These are phyloP conservation scores for Rhynchospora tenuis DNA, from an alignment of 176 grass and related monocot genomes.

Conservation along the genomic window DNA sequence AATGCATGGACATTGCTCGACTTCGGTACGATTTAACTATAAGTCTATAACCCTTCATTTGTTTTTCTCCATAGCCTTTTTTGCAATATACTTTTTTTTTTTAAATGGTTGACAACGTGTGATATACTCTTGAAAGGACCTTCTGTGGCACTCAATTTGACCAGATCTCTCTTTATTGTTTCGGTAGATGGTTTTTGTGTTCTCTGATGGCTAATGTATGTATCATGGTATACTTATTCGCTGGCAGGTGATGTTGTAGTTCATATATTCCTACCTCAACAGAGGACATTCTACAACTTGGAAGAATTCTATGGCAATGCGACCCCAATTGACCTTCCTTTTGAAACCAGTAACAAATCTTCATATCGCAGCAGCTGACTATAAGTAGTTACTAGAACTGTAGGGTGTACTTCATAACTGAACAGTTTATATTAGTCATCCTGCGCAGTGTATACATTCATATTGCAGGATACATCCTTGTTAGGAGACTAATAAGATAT, in stretches of 20 bases:
- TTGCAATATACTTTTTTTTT: not conserved
- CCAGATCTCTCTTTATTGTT: not conserved
- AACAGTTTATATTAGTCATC: not conserved
- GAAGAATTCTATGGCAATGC: conserved; percentile 96
- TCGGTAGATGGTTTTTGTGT: not conserved
- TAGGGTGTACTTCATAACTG: not conserved
- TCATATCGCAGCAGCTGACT: conserved; percentile 18
- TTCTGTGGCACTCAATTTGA: not conserved
- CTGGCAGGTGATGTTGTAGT: conserved; percentile 90
- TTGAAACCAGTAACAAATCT: conserved; percentile 41
- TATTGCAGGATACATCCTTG: not conserved
- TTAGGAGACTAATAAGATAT: not conserved
- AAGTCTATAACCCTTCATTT: not conserved
- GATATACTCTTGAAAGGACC: not conserved
- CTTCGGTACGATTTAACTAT: conserved; percentile 49
- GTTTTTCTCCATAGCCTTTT: not conserved
- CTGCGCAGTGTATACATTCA: not conserved
- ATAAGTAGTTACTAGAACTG: not conserved
- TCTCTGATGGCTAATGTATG: not conserved
- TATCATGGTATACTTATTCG: not conserved
- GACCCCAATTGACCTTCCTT: conserved; percentile 75
- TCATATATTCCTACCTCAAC: conserved; percentile 89
- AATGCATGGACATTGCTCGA: conserved; percentile 94
- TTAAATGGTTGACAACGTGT: no score
- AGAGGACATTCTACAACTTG: conserved; percentile 84